Evolutionary conservation across 768 basidiomycete genomes (phyloP), one percentile per base, ranked within the genome.

Genomic region (Kwoniella dejecticola): DNA sequence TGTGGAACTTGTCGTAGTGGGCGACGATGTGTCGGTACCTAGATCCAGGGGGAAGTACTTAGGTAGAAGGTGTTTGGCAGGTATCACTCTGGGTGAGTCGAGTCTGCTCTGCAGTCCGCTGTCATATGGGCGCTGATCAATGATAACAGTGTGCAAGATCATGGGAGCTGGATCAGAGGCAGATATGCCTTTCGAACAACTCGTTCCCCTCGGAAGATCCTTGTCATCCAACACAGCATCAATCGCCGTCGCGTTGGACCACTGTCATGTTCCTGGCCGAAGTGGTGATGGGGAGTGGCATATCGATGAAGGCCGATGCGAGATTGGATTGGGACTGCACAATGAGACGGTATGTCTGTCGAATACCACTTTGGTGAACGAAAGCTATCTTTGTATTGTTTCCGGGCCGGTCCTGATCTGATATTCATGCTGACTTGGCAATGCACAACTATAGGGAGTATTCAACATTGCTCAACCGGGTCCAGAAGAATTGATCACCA

Each of bases 11-110:
- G 82, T 94, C 29, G 84, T 92, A 42, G 90, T 95, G 4, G 91
- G 88, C 5, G 92, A 95, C 74, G 92, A 95, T 72, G 91, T 93
- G 33, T 87, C 90, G 2, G 91, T 95, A 26, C 89, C 89, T 12
- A 84, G 81, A 64, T 85, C 85, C 0, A 89, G 92, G 67, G 90
- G 90, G 26, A 86, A 83, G 62, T 87, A 94, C 50, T 91, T 95
- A 27, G 92, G 92, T 21, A 83, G 91, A 76, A 83, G 91, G 31
- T 73, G 72, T 66, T 62, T 77, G 36, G 75, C 72, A 0, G 75
- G 75, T 56, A 74, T 72, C 47, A 75, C 71, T 46, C 41, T 76
- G 19, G 68, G 74, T 75, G 33, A 50, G 74, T 60, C 26, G 17
- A n/a, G n/a, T n/a, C n/a, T n/a, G n/a, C n/a, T n/a, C n/a, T n/a